These are phyloP conservation scores for Hyphodiscus hymeniophilus DNA, from an alignment of 495 filamentous ascomycete species.

Conservation along the genomic window DNA sequence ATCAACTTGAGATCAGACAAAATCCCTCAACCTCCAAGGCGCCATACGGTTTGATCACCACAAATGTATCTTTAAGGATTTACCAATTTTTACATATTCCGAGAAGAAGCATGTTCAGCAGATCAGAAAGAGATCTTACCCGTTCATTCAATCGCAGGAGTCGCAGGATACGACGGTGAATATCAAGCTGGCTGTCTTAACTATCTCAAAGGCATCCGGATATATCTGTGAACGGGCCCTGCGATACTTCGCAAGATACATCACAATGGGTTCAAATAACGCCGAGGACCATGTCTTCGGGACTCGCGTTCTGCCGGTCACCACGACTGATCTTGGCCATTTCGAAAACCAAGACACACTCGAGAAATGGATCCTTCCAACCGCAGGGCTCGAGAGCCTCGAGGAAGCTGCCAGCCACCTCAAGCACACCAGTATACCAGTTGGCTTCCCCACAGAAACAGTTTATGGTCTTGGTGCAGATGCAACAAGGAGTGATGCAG, in stretches of 20 bases:
- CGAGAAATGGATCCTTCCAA: constrained; percentile 19
- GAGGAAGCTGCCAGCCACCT: constrained; percentile 18
- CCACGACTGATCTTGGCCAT: constrained; percentile 8
- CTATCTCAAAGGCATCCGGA: constrained; percentile 1
- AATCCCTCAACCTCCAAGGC: too few species aligned
- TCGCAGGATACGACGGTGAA: constrained; percentile 18
- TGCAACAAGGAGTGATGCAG: constrained; percentile 75
- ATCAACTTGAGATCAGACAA: too few species aligned
- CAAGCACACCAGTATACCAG: constrained; percentile 37
- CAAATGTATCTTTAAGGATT: not conserved
- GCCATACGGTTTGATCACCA: too few species aligned
- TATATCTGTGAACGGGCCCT: too few species aligned
- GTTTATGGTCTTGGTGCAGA: constrained; percentile 96
- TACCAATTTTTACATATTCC: not conserved
- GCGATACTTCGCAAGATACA: not conserved
- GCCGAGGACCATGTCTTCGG: constrained; percentile 3
- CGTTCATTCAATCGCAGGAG: constrained; percentile 20
- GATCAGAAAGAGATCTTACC: constrained; percentile 1
- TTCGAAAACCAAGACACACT: constrained; percentile 14
- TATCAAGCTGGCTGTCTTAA: constrained; percentile 15
- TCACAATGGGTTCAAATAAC: constrained; percentile 11
- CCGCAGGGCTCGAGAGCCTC: constrained; percentile 7
- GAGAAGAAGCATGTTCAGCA: constrained; percentile 14
- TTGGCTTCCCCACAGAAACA: constrained; percentile 97
- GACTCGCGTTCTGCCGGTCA: constrained; percentile 16